Conservation (phyloP, 805 yeast genomes). For the Hyphopichia homilentoma region DNA sequence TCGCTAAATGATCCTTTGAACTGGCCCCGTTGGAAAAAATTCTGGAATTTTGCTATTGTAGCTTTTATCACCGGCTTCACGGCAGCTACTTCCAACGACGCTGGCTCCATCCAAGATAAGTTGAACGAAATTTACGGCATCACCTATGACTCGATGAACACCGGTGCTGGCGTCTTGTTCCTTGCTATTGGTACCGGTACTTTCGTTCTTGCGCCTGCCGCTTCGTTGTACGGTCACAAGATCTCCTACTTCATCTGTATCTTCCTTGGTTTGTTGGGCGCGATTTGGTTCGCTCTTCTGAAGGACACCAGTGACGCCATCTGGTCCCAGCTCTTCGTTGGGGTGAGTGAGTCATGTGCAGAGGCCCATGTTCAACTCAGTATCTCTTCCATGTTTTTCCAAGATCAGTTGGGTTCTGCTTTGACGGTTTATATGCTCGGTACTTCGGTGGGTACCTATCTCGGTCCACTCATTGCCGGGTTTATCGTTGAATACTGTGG, state of each 20-base stretch:
- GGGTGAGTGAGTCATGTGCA: slow-evolving; percentile 38
- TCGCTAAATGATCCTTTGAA: slow-evolving; percentile 48
- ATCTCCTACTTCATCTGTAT: slow-evolving; percentile 40
- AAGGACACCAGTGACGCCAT: slow-evolving; percentile 34
- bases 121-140: slow-evolving; percentile 40
- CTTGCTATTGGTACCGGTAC: slow-evolving; percentile 42
- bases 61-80: slow-evolving; percentile 43
- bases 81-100: slow-evolving; percentile 49
- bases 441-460: slow-evolving; percentile 48
- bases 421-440: slow-evolving; percentile 53
- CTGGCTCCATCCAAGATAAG: slow-evolving; percentile 46
- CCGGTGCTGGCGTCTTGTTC: slow-evolving; percentile 48
- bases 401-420: slow-evolving; percentile 46
- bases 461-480: slow-evolving; percentile 61
- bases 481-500: slow-evolving; percentile 47
- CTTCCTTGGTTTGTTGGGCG: slow-evolving; percentile 36
- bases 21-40: slow-evolving; percentile 35
- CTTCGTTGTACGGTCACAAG: slow-evolving; percentile 44
- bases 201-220: slow-evolving; percentile 42
- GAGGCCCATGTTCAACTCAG: slow-evolving; percentile 43
- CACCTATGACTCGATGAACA: slow-evolving; percentile 43
- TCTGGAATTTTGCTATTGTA: slow-evolving; percentile 35
- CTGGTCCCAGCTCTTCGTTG: slow-evolving; percentile 46
- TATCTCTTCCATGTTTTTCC: slow-evolving; percentile 33
- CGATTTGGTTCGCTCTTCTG: slow-evolving; percentile 42